These are phyloP conservation scores for Xylona heveae DNA, from an alignment of 495 filamentous ascomycete species.

Conservation along the genomic window DNA sequence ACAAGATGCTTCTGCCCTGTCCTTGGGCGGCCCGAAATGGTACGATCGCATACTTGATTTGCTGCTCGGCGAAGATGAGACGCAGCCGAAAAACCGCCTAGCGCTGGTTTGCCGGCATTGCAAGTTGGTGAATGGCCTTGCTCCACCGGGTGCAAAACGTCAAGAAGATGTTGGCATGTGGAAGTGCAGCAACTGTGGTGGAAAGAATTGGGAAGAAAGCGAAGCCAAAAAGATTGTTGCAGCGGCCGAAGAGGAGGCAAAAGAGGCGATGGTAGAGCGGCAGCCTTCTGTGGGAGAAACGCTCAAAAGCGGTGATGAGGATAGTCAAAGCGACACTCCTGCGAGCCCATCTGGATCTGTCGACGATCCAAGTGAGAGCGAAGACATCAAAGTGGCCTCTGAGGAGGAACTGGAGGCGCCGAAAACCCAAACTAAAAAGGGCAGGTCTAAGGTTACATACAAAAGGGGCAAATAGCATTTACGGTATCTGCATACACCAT, in stretches of 20 bases:
- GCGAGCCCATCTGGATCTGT: too few relatives aligned
- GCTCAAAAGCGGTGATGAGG: slow-evolving; percentile 7
- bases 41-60: slow-evolving; percentile 88
- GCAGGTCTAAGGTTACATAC: too few relatives aligned
- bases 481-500: too few relatives aligned
- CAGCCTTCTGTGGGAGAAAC: too few relatives aligned
- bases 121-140: slow-evolving; percentile 85
- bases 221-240: slow-evolving; percentile 36
- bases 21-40: slow-evolving; percentile 37
- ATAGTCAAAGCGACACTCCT: too few relatives aligned
- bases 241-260: slow-evolving; percentile 6
- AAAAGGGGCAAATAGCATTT: too few relatives aligned
- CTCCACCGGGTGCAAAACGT: slow-evolving; percentile 63
- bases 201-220: slow-evolving; percentile 66
- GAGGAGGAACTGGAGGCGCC: too few relatives aligned
- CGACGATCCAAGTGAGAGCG: too few relatives aligned
- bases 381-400: too few relatives aligned
- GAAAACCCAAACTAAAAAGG: too few relatives aligned
- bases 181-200: slow-evolving; percentile 69
- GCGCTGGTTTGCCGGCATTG: slow-evolving; percentile 72
- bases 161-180: slow-evolving; percentile 69
- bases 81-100: slow-evolving; percentile 70
- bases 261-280: slow-evolving; percentile 23
- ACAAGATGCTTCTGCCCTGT: slow-evolving; percentile 6
- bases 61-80: slow-evolving; percentile 88